Percentiles rank a stretch among this genome's conserved stretches.
Conservation (phyloP, 1,284 basidiomycete genomes). For the Leccinum pachyderme region DNA sequence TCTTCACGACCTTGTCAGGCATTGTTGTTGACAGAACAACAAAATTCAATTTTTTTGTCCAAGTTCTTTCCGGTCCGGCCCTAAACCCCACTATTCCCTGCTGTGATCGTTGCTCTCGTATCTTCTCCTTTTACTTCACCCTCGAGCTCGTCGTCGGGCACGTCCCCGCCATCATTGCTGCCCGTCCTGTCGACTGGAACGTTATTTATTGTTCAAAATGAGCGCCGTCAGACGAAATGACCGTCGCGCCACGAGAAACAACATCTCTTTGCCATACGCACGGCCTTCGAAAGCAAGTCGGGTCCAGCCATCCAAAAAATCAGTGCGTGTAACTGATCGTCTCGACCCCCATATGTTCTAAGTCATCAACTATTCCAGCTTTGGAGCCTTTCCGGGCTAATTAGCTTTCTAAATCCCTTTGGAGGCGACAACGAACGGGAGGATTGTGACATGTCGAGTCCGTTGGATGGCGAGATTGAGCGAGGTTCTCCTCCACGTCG, state of each 20-base stretch:
- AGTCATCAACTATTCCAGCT: slow-evolving; percentile 32
- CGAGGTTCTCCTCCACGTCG: slow-evolving; percentile 22
- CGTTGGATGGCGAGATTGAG: slow-evolving; percentile 30
- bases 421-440: slow-evolving; percentile 27
- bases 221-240: slow-evolving; percentile 49
- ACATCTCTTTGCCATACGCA: slow-evolving; percentile 35
- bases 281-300: slow-evolving; percentile 26
- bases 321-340: slow-evolving; percentile 33
- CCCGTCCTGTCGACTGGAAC: slow-evolving; percentile 8
- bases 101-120: slow-evolving; percentile 14
- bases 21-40: slow-evolving; percentile 29
- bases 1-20: slow-evolving; percentile 69
- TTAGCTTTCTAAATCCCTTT: slow-evolving; percentile 49
- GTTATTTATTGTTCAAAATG: slow-evolving; percentile 36
- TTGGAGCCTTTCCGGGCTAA: slow-evolving; percentile 50
- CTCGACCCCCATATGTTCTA: background rate
- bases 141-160: slow-evolving; percentile 10
- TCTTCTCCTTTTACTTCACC: slow-evolving; percentile 17
- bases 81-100: slow-evolving; percentile 27
- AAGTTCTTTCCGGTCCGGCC: slow-evolving; percentile 26
- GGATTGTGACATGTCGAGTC: slow-evolving; percentile 20
- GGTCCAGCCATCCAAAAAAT: slow-evolving; percentile 38
- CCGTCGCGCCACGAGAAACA: slow-evolving; percentile 40
- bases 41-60: background rate
- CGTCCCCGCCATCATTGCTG: background rate